Conservation (phyloP, 352 stramenopile genomes). For the Lagenidium giganteum region DNA sequence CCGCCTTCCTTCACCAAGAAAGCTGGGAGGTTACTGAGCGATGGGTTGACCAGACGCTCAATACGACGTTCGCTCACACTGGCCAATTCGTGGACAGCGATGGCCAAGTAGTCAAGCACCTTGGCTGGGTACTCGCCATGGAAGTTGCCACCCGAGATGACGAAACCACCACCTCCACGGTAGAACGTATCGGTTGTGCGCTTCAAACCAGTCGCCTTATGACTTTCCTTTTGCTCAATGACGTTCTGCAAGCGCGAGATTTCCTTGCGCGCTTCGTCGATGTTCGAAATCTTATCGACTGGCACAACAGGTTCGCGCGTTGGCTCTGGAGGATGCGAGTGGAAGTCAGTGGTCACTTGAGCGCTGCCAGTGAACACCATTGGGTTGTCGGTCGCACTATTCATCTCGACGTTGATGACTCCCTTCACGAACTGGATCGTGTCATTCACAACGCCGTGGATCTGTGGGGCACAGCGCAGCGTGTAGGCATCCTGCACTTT, state of each 20-base stretch:
- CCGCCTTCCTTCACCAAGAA: constrained; percentile 81
- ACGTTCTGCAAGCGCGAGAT: constrained; percentile 48
- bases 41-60: constrained; percentile 73
- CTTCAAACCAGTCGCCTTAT: constrained; percentile 45
- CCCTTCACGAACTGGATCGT: constrained; percentile 68
- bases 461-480: constrained; percentile 71
- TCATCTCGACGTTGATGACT: constrained; percentile 76
- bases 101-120: constrained; percentile 76
- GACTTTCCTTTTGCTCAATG: constrained; percentile 36
- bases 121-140: constrained; percentile 82
- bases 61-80: constrained; percentile 74
- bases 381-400: constrained; percentile 79
- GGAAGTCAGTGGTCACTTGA: constrained; percentile 42
- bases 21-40: constrained; percentile 64
- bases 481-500: constrained; percentile 85
- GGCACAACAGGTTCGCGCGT: constrained; percentile 5
- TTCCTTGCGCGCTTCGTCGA: constrained; percentile 55
- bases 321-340: constrained; percentile 16
- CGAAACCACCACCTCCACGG: constrained; percentile 48
- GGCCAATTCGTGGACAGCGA: constrained; percentile 68
- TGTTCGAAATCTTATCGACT: constrained; percentile 27
- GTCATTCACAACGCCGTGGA: constrained; percentile 77
- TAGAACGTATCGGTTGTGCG: constrained; percentile 64
- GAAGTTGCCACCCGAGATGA: constrained; percentile 85
- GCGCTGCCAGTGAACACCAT: constrained; percentile 66